phyloP scores from a whole-genome alignment of 495 filamentous ascomycete genomes.

The Podospora conica region DNA sequence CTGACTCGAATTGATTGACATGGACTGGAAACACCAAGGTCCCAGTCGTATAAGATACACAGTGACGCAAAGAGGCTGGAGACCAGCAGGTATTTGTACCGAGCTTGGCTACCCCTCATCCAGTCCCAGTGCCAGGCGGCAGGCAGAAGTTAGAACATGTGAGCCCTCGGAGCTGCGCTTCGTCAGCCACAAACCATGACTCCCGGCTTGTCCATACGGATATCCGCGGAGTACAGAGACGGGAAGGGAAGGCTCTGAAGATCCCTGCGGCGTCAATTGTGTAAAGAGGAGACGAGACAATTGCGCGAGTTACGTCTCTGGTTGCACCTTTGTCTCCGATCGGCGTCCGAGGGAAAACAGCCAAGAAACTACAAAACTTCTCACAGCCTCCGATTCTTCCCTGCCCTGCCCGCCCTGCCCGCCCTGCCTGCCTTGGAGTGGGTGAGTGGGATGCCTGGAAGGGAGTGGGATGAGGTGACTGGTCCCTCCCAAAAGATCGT shows the following conservation, averaged over 20 bases:
- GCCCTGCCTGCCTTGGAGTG: too few relatives aligned
- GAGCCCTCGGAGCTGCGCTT: not conserved
- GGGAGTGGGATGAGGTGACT: not conserved
- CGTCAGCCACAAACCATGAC: not conserved
- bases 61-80: not conserved
- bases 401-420: too few relatives aligned
- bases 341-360: not conserved
- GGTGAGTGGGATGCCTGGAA: too few relatives aligned
- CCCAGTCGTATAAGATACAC: too few relatives aligned
- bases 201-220: not conserved
- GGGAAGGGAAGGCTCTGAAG: not conserved
- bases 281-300: not conserved
- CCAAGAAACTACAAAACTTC: not conserved
- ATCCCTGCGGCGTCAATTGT: not conserved
- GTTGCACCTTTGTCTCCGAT: not conserved
- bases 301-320: not conserved
- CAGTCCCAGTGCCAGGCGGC: too few relatives aligned
- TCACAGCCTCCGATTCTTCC: not conserved
- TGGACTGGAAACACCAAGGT: not conserved
- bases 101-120: not conserved
- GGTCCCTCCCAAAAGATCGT: not conserved
- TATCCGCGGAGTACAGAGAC: too few relatives aligned
- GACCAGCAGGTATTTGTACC: not conserved
- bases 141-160: not conserved
- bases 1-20: not conserved